phyloP scores from a whole-genome alignment of 176 grass and related monocot species.

The Triticum monococcum region DNA sequence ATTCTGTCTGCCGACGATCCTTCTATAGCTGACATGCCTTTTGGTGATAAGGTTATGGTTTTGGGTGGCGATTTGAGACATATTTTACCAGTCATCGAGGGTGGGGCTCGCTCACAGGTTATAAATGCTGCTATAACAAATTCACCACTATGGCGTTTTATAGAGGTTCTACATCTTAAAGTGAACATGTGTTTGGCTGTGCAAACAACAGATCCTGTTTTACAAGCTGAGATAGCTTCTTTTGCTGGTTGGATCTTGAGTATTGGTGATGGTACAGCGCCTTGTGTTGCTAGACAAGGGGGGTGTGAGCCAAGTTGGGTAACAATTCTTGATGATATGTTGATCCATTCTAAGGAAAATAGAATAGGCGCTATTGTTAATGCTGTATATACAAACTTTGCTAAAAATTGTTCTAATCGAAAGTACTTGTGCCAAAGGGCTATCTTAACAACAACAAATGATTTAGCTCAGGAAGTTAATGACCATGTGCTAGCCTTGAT shows the following conservation, averaged over 20 bases:
- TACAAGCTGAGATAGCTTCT: neutral
- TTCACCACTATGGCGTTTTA: neutral
- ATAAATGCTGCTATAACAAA: neutral
- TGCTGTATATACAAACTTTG: neutral
- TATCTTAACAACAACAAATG: neutral
- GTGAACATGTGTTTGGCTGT: neutral
- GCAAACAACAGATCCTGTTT: neutral
- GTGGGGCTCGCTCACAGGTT: neutral
- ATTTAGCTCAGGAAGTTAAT: neutral
- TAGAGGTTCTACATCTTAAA: neutral
- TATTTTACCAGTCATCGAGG: neutral
- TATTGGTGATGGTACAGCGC: neutral
- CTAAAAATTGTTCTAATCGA: neutral
- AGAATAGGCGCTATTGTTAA: neutral
- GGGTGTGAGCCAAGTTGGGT: neutral
- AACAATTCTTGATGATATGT: neutral
- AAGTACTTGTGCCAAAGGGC: neutral
- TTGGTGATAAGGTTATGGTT: neutral
- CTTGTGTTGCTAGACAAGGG: neutral
- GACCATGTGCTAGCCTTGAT: neutral
- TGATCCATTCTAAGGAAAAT: neutral
- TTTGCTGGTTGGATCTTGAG: neutral
- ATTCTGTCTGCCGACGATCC: neutral
- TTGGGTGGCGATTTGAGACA: neutral
- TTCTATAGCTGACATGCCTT: neutral